Base-by-base conservation (phyloP, 2,329 filamentous ascomycete species). In the Hymenoscyphus salicellus region DNA sequence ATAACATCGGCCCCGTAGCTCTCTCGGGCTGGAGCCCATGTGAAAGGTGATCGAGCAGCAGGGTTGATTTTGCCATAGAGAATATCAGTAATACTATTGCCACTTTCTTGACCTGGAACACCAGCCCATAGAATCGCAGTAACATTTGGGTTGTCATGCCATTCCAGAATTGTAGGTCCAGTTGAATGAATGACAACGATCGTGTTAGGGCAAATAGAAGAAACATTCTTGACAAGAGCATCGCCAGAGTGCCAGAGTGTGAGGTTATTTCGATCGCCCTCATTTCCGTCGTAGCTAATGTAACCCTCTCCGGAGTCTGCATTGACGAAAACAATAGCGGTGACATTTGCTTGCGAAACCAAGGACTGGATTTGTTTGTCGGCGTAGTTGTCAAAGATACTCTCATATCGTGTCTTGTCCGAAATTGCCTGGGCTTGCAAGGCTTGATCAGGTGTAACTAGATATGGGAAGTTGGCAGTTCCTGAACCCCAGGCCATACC, bases 171-270 rank as follows among this genome's bases (percentile, higher is more conserved):
- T 4, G 96, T 90, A 0, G 93, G 87, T 0, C 93, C 93, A 3
- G 89, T 86, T 1, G 90, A 92, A 80, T 98, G 94, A 65, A 98
- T 89, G 64, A 97, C 86, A 17, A 98, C 91, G 65, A 98, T 89
- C 14, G 93, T 97, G 83, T 97, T 97, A 79, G 89, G 87, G 82
- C 89, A 93, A 67, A 87, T 75, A 7, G 87, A 82, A 0, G 92
- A 88, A 11, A 97, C 91, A 58, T 90, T 92, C 77, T 90, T 84
- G 78, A 98, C 90, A 63, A 98, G 79, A 0, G 84, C 82, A 61
- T 98, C 92, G 49, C 92, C 93, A 65, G 88, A 84, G 66, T 89
- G 83, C 94, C 94, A 98, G 0, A 97, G 82, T 0, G 93, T 97
- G 43, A 99, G 82, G 78, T 99, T 97, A 73, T 93, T 93, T 61